Evolutionary conservation across 495 filamentous ascomycete genomes (phyloP), one percentile per base, ranked within the genome.

Genomic region (Xylaria telfairii): DNA sequence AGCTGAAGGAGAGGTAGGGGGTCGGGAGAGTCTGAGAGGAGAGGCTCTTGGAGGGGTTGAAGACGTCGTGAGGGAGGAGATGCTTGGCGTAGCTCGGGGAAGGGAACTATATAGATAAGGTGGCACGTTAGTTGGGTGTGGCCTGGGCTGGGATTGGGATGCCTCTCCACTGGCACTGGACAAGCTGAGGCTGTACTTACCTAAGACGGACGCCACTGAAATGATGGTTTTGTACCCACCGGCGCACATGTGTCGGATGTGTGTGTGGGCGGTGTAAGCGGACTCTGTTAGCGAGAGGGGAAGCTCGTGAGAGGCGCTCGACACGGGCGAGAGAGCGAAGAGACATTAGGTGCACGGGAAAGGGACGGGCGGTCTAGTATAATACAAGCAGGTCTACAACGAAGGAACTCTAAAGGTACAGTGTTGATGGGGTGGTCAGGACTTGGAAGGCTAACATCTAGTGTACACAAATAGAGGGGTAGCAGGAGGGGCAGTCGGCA

Each of bases 251-350:
- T 26, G 63, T 63, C 32, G 69, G 59, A 44, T 53, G 74, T 70
- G 66, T 44, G 68, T 30, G 70, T 54, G 42, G 67, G 56, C 54
- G 66, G 53, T 51, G 68, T 64, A 69, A 65, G 65, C 51, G 71
- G 68, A 70, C 68, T 75, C 65, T 65, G 37, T 64, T 75, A 70
- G 67, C 62, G 37, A 47, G 54, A 60, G 70, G 70, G 70, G 75
- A 75, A 72, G 69, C 41, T 70, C 73, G 76, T 71, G 76, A 70
- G 46, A 74, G 17, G 62, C 53, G 72, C 68, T 75, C 71, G 75
- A 75, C 59, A 59, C 75, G 76, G 54, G 66, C 66, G 61, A 73
- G 65, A 51, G 76, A 73, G 39, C 75, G 73, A 15, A 74, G 46
- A 72, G 76, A 68, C 54, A 73, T 67, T 37, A 65, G 68, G 47